Evolutionary conservation across 805 yeast genomes (phyloP), one percentile per base, ranked within the genome.

Genomic region (Myxozyma geophila): DNA sequence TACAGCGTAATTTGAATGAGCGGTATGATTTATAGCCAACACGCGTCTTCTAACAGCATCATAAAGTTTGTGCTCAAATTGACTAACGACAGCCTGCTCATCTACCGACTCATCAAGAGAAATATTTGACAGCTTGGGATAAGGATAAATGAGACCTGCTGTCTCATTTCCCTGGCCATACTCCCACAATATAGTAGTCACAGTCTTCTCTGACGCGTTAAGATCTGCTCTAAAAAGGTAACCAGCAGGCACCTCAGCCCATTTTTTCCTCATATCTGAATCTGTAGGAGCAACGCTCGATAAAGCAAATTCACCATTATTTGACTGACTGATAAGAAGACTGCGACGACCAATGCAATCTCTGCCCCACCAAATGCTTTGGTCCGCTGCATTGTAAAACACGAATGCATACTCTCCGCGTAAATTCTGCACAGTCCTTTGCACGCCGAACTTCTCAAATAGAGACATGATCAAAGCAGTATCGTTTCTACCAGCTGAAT

Each of bases 351-450:
- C 99, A 36, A 90, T 77, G 0, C 79, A 70, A 74, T 95, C 99
- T 68, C 96, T 83, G 0, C 96, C 98, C 77, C 92, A 95, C 77
- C 84, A 88, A 0, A 90, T 68, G 37, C 63, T 73, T 0, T 39
- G 21, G 0, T 77, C 66, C 0, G 72, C 65, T 0, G 66, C 17
- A 17, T 87, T 74, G 69, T 80, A 74, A 74, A 74, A 74, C 78
- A 85, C 76, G 61, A 80, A 77, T 0, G 99, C 95, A 79, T 87
- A 95, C 72, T 93, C 99, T 1, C 99, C 99, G 37, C 83, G 81
- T 19, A 91, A 69, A 1, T 55, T 58, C 7, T 76, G 72, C 1
- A 90, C 72, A 0, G 84, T 76, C 1, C 75, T 66, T 0, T 77
- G 54, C 2, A 87, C 74, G 23, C 84, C 81, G 0, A 66, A 36